Evolutionary conservation across 2,329 filamentous ascomycete species (phyloP), one percentile per base, ranked within the genome.

Genomic region (Escovopsis sp.): DNA sequence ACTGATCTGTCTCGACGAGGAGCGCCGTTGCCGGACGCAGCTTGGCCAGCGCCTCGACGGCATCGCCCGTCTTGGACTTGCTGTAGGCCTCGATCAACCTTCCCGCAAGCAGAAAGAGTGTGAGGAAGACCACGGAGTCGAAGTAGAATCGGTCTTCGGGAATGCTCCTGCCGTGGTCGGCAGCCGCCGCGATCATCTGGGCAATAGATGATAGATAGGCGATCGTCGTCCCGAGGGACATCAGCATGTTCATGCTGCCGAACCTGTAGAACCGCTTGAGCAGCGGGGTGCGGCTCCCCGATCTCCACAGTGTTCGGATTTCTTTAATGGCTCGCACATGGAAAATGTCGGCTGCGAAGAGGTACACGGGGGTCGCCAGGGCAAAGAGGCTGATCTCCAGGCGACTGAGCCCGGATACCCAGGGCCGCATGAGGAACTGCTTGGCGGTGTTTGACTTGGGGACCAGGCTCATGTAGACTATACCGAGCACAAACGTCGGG

Each of bases 201-300:
- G 75, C 79, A 17, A 93, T 61, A 0, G 85, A 93, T 1, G 84
- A 78, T 41, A 92, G 63, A 53, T 93, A 94, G 2, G 87, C 87
- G 40, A 94, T 84, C 2, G 75, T 79, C 0, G 87, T 93, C 5
- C 86, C 87, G 2, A 93, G 67, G 7, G 81, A 90, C 57, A 94
- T 87, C 40, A 94, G 69, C 62, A 92, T 79, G 51, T 93, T 93
- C 87, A 94, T 94, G 61, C 86, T 94, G 8, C 87, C 87, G 49
- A 94, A 94, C n/a, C 81, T 76, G 54, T 86, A 85, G 49, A 94
- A 87, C 12, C 87, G 68, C 45, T 79, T 71, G 13, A 82, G 47
- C 4, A 92, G 53, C 0, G 84, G 81, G 1, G 78, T 78, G 27
- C 69, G 72, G 51, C 84, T 93, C 19, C 75, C 72, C 3, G 63